Conservation (phyloP, 2,329 filamentous ascomycete genomes). For the Beauveria sp. region DNA sequence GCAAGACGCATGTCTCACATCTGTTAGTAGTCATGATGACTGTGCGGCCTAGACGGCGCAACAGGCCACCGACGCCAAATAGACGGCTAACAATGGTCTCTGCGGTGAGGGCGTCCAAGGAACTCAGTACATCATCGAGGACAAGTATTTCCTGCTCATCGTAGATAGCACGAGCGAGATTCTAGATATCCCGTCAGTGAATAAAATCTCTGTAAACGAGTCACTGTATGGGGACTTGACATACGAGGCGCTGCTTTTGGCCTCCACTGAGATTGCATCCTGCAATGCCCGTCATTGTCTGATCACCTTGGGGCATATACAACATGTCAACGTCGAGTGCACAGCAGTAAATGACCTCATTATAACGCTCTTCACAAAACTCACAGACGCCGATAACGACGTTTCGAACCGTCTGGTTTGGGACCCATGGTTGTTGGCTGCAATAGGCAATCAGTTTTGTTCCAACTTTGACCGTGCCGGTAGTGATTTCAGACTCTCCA, state of each 20-base stretch:
- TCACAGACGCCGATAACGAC: background rate
- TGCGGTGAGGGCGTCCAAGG: background rate
- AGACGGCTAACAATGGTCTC: background rate
- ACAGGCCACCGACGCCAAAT: background rate
- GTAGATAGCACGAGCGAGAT: background rate
- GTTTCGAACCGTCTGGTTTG: background rate
- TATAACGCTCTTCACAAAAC: background rate
- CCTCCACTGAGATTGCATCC: conserved; percentile 9
- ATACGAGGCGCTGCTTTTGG: conserved; percentile 8
- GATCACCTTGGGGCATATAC: background rate
- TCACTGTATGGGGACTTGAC: background rate
- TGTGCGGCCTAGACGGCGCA: background rate
- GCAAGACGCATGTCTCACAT: background rate
- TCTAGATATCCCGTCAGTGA: background rate
- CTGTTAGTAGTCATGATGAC: conserved; percentile 7
- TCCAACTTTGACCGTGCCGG: background rate
- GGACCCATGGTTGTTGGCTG: background rate
- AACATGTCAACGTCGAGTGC: background rate
- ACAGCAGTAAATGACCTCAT: background rate
- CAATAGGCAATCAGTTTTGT: background rate
- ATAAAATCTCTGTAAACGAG: background rate
- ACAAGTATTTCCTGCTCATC: background rate
- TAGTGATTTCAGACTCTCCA: background rate
- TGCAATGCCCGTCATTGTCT: background rate
- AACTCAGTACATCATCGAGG: conserved; percentile 6